These are phyloP conservation scores for Psilocybe subaeruginosa DNA, from an alignment of 768 basidiomycete species.

Conservation along the genomic window DNA sequence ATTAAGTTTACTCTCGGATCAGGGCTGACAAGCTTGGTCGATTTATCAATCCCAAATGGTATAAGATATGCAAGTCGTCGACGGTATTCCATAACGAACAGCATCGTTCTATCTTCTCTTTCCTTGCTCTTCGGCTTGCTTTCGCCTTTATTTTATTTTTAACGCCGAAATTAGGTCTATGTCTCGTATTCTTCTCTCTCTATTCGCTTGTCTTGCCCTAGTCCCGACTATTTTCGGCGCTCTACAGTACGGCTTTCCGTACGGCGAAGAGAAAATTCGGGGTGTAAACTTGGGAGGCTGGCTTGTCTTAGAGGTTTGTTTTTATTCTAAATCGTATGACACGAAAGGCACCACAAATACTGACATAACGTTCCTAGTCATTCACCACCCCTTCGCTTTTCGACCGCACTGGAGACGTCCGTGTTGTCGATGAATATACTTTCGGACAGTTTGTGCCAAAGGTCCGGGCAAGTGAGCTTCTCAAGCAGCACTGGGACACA, in stretches of 20 bases:
- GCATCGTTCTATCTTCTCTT: not conserved
- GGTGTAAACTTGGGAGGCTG: slow-evolving; percentile 20
- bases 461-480: slow-evolving; percentile 3
- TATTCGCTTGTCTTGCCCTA: slow-evolving; percentile 3
- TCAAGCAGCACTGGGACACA: slow-evolving; percentile 73
- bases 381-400: slow-evolving; percentile 18
- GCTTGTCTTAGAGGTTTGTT: slow-evolving; percentile 15
- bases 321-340: too few relatives aligned
- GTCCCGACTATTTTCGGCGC: slow-evolving; percentile 8
- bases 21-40: not conserved
- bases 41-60: not conserved
- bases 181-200: not conserved
- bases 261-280: slow-evolving; percentile 17
- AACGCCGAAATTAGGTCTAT: not conserved
- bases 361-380: slow-evolving; percentile 1
- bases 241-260: slow-evolving; percentile 11
- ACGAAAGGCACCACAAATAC: not conserved
- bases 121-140: not conserved
- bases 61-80: not conserved
- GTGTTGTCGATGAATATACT: slow-evolving; percentile 17
- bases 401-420: slow-evolving; percentile 11
- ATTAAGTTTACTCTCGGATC: not conserved
- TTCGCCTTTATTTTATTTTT: not conserved
- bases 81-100: not conserved
- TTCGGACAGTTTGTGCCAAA: slow-evolving; percentile 12